These are phyloP conservation scores for Daldinia childiae DNA, from an alignment of 495 filamentous ascomycete species.

Conservation along the genomic window DNA sequence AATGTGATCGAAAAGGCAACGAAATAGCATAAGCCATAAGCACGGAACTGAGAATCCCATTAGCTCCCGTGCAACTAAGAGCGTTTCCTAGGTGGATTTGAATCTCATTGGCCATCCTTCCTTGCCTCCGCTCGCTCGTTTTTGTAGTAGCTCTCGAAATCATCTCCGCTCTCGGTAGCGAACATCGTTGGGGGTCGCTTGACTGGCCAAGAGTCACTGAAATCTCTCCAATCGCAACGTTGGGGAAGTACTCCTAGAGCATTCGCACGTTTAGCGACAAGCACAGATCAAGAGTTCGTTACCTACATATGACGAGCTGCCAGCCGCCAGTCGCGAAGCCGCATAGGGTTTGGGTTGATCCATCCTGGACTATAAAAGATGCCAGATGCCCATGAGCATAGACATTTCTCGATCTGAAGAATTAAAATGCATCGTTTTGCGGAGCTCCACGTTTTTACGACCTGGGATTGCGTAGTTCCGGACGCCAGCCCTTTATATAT, in stretches of 20 bases:
- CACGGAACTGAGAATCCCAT: slow-evolving; percentile 42
- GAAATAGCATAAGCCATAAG: slow-evolving; percentile 39
- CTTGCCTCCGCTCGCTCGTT: slow-evolving; percentile 35
- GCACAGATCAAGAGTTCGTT: slow-evolving; percentile 54
- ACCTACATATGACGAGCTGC: slow-evolving; percentile 46
- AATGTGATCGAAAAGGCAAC: slow-evolving; percentile 38
- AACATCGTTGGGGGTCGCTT: slow-evolving; percentile 38
- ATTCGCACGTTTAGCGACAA: slow-evolving; percentile 42
- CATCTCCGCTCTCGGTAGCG: slow-evolving; percentile 35
- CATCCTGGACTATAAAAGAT: slow-evolving; percentile 34
- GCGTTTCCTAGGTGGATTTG: slow-evolving; percentile 28
- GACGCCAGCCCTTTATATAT: slow-evolving; percentile 40
- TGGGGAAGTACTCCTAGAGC: slow-evolving; percentile 33
- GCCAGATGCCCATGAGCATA: neutral
- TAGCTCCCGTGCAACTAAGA: slow-evolving; percentile 41
- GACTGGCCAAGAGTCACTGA: slow-evolving; percentile 44
- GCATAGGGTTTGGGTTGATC: slow-evolving; percentile 27
- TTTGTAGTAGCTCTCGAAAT: slow-evolving; percentile 33
- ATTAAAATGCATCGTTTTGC: slow-evolving; percentile 28
- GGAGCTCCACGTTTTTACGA: slow-evolving; percentile 28
- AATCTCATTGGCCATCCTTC: slow-evolving; percentile 42
- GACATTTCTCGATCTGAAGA: slow-evolving; percentile 21
- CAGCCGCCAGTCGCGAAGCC: slow-evolving; percentile 44
- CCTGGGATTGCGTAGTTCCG: slow-evolving; percentile 31
- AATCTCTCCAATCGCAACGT: slow-evolving; percentile 49